Conservation (phyloP, 331 rosid species). For the Ulmus americana region DNA sequence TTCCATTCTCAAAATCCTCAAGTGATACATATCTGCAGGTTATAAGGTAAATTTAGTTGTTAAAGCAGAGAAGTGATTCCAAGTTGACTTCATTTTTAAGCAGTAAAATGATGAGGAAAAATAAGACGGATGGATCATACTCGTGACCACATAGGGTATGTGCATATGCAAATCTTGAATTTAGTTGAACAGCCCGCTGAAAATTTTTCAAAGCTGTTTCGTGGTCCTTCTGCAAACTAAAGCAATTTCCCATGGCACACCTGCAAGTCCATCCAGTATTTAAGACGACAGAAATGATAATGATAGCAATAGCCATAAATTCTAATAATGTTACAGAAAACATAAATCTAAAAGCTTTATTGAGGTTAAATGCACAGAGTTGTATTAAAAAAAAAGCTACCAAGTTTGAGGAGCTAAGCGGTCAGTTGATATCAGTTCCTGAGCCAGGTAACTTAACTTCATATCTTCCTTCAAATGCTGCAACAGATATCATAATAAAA, state of each 20-base stretch:
- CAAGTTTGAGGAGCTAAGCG: slow-evolving; percentile 96
- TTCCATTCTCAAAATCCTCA: slow-evolving; percentile 96
- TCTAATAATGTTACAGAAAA: background rate
- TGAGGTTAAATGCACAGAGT: background rate
- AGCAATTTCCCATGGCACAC: slow-evolving; percentile 97
- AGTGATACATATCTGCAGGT: slow-evolving; percentile 68
- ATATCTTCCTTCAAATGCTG: slow-evolving; percentile 99
- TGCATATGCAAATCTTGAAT: slow-evolving; percentile 91
- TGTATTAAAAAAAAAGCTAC: slow-evolving; percentile 37
- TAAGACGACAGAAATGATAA: slow-evolving; percentile 4
- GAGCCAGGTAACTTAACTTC: slow-evolving; percentile 93
- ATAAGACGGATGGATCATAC: slow-evolving; percentile 40
- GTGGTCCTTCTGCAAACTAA: slow-evolving; percentile 98
- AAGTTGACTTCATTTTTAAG: background rate
- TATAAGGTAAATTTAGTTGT: background rate
- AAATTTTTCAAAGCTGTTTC: slow-evolving; percentile 91
- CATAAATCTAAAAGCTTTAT: background rate
- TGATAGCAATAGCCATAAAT: background rate
- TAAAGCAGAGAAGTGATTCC: background rate
- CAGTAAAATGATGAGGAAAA: background rate
- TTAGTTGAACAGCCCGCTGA: slow-evolving; percentile 90
- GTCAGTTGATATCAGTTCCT: slow-evolving; percentile 80
- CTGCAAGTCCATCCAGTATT: slow-evolving; percentile 34
- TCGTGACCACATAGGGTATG: slow-evolving; percentile 99
- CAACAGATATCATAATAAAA: slow-evolving; percentile 28